These are phyloP conservation scores for Mallotus repandus DNA, from an alignment of 441 rosid genomes.

Conservation along the genomic window DNA sequence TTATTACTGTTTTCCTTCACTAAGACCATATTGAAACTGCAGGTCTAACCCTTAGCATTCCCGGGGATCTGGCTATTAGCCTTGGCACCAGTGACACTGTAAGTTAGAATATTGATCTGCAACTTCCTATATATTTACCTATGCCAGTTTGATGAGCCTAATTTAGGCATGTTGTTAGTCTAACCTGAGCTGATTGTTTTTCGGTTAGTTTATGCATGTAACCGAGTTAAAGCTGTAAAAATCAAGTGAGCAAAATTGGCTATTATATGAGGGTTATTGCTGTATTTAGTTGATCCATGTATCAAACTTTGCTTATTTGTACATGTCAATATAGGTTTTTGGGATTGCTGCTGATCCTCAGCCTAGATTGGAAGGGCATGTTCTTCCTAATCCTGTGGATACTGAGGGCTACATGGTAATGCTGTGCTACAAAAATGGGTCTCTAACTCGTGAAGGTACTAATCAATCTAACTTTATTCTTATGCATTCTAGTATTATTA, in stretches of 20 bases:
- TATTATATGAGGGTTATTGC: background rate
- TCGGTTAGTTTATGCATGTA: background rate
- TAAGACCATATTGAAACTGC: constrained; percentile 27
- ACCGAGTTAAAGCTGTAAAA: background rate
- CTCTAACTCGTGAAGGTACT: constrained; percentile 86
- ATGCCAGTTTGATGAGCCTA: background rate
- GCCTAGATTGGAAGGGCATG: constrained; percentile 83
- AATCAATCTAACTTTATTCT: background rate
- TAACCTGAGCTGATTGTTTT: background rate
- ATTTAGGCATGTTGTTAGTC: background rate
- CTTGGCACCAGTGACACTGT: constrained; percentile 95
- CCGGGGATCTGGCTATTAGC: constrained; percentile 92
- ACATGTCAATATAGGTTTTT: constrained; percentile 49
- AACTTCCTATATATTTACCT: background rate
- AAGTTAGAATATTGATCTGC: constrained; percentile 28
- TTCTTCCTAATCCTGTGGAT: constrained; percentile 85
- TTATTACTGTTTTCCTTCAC: constrained; percentile 10
- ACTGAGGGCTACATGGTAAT: constrained; percentile 85
- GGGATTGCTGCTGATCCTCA: constrained; percentile 71
- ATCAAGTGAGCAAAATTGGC: too few species aligned
- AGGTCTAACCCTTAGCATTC: constrained; percentile 82
- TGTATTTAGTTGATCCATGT: background rate
- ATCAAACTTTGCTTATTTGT: background rate
- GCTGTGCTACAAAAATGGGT: constrained; percentile 81
- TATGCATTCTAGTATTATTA: constrained; percentile 3